These are phyloP conservation scores for Arxiozyma telluris DNA, from an alignment of 1,139 yeast genomes.

Conservation along the genomic window DNA sequence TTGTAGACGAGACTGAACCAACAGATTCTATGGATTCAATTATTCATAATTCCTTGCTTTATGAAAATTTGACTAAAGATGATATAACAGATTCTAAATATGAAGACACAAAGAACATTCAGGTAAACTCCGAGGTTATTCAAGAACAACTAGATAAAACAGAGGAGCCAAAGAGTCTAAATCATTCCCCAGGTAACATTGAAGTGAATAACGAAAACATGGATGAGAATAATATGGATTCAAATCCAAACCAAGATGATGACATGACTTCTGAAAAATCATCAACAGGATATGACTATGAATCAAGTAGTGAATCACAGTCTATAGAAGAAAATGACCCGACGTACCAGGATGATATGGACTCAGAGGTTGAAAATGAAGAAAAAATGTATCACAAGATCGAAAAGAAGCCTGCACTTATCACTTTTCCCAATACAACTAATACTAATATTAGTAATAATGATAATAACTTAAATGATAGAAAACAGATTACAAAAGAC, in stretches of 20 bases:
- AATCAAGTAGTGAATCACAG: background rate
- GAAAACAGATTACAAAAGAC: background rate
- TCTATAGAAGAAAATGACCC: background rate
- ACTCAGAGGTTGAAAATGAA: background rate
- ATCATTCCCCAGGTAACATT: background rate
- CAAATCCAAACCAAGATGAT: background rate
- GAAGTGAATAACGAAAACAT: background rate
- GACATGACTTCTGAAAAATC: background rate
- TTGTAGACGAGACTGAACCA: background rate
- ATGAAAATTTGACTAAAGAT: slow-evolving; percentile 1
- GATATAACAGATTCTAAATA: background rate
- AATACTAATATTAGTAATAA: background rate
- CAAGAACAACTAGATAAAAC: background rate
- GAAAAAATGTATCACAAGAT: background rate
- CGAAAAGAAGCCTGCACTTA: background rate
- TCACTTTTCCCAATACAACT: background rate
- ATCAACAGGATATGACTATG: background rate
- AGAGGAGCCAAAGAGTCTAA: background rate
- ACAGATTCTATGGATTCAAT: slow-evolving; percentile 4
- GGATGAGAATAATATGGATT: background rate
- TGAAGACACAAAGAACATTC: background rate
- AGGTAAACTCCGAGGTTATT: background rate
- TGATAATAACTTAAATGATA: background rate
- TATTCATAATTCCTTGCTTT: slow-evolving; percentile 4
- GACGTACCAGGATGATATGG: background rate